Conservation (phyloP, 2,329 filamentous ascomycete genomes). For the Teratosphaeria epicoccoides region DNA sequence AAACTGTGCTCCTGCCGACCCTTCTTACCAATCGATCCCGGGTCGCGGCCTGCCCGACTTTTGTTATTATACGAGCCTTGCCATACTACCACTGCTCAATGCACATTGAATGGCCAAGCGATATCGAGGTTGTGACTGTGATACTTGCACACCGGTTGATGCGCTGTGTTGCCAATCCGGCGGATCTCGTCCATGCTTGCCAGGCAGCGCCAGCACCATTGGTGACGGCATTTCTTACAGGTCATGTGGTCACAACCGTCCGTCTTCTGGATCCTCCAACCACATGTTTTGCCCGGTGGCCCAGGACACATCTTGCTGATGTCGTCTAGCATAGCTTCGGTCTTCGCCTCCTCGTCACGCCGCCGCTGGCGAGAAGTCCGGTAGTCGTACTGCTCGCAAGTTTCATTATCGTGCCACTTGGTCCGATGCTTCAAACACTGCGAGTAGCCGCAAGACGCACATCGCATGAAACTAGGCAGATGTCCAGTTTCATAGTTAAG, state of each 20-base stretch:
- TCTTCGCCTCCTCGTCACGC: slow-evolving; percentile 15
- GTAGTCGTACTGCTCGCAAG: slow-evolving; percentile 30
- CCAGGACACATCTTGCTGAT: slow-evolving; percentile 30
- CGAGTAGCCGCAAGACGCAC: slow-evolving; percentile 25
- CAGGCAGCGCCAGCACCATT: slow-evolving; percentile 33
- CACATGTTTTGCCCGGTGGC: slow-evolving; percentile 18
- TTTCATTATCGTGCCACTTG: slow-evolving; percentile 31
- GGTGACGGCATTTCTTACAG: slow-evolving; percentile 27
- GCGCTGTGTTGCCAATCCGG: slow-evolving; percentile 19
- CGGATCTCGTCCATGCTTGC: slow-evolving; percentile 18
- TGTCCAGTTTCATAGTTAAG: slow-evolving; percentile 31
- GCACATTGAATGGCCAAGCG: slow-evolving; percentile 23
- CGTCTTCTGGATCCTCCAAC: slow-evolving; percentile 30
- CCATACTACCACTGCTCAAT: slow-evolving; percentile 9
- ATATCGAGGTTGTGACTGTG: slow-evolving; percentile 19
- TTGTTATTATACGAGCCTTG: too few relatives aligned
- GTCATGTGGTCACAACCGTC: slow-evolving; percentile 32
- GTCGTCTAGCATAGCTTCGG: slow-evolving; percentile 20
- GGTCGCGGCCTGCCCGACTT: too few relatives aligned
- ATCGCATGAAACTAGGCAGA: slow-evolving; percentile 31
- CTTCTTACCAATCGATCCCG: too few relatives aligned
- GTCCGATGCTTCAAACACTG: slow-evolving; percentile 28
- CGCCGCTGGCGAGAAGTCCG: slow-evolving; percentile 17
- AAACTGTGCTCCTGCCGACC: too few relatives aligned
- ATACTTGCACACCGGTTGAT: slow-evolving; percentile 20